Base-by-base conservation (phyloP, 345 rosid genomes). In the Carallia pectinifolia region DNA sequence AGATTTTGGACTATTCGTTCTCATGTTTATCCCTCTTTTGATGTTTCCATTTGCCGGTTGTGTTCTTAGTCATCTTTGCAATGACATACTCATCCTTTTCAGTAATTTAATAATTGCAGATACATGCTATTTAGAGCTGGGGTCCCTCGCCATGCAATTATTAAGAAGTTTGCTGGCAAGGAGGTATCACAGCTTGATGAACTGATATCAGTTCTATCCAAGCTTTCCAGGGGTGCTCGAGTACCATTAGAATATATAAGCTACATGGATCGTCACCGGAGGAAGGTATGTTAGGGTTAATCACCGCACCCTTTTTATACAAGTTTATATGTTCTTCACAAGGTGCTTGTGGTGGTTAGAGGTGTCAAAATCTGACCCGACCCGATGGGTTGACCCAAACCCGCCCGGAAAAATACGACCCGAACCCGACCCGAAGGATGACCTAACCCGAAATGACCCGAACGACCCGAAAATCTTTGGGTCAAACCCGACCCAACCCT, bases 41-140 rank as follows among this genome's bases (percentile, higher is more conserved):
- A 27, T 1, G n/a, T 27, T n/a, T 56, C 31, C 34, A 1, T 27
- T 56, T 56, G 60, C 29, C 12, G 15, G 6, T 52, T 17, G 54
- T 4, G 16, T 40, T 47, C 4, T 37, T 53, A 19, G 8, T 61
- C 29, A 53, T 39, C 50, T 62, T 55, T 16, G 29, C 54, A 53
- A 65, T 27, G 31, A 30, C 38, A 10, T 53, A 37, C 36, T 31
- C 23, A 30, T 40, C 6, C 37, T n/a, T 67, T 61, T 0, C 16
- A 55, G 54, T 19, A 62, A 58, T 71, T 53, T 63, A 56, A 65
- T 38, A 74, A 3, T 72, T 80, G 81, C 88, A 95, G 99, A 71
- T 95, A 95, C 66, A 92, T 90, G 97, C 83, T 95, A 68, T 83
- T 70, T 80, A 87, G 93, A 85, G 97, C 97, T n/a, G 99, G 94